A percentile compares a stretch with the other conserved stretches of the same genome.
phyloP scores from a whole-genome alignment of 345 rosid genomes.

The Cochlearia excelsa region DNA sequence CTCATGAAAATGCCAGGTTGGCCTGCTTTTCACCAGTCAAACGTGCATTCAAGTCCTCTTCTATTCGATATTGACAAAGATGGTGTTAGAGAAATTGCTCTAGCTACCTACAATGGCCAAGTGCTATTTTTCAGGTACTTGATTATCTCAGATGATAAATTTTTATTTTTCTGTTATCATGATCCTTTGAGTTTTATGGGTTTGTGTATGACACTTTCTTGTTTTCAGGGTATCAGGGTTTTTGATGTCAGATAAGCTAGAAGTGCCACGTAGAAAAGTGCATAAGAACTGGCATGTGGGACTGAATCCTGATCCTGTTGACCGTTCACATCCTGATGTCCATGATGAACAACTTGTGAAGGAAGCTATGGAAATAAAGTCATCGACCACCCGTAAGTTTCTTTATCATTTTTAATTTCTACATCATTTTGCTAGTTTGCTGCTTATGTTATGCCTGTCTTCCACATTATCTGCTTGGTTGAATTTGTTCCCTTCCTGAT shows the following conservation, averaged over 20 bases:
- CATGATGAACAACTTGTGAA: conserved; percentile 59
- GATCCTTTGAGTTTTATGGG: conserved; percentile 6
- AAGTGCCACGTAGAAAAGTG: conserved; percentile 83
- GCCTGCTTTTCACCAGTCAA: conserved; percentile 99
- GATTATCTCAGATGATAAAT: conserved; percentile 1
- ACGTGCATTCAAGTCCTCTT: conserved; percentile 95
- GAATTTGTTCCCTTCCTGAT: conserved; percentile 14
- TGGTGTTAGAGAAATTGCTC: conserved; percentile 89
- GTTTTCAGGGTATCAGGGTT: conserved; percentile 83
- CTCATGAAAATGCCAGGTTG: conserved; percentile 59
- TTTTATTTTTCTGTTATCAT: conserved; percentile 1
- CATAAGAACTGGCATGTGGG: conserved; percentile 91
- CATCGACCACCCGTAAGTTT: conserved; percentile 57
- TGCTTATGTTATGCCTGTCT: conserved; percentile 13
- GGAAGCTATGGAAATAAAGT: conserved; percentile 57
- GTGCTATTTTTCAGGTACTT: conserved; percentile 89
- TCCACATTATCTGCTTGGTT: conserved; percentile 1
- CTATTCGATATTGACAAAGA: conserved; percentile 93
- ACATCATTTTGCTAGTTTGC: conserved; percentile 21
- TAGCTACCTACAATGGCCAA: conserved; percentile 97
- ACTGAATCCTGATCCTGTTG: conserved; percentile 80
- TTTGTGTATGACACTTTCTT: conserved; percentile 18
- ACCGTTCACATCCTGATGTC: conserved; percentile 93
- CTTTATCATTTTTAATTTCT: conserved; percentile 3
- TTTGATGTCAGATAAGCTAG: conserved; percentile 90